phyloP scores from a whole-genome alignment of 192 early-diverging fungal genomes.

The Coemansia sp. region DNA sequence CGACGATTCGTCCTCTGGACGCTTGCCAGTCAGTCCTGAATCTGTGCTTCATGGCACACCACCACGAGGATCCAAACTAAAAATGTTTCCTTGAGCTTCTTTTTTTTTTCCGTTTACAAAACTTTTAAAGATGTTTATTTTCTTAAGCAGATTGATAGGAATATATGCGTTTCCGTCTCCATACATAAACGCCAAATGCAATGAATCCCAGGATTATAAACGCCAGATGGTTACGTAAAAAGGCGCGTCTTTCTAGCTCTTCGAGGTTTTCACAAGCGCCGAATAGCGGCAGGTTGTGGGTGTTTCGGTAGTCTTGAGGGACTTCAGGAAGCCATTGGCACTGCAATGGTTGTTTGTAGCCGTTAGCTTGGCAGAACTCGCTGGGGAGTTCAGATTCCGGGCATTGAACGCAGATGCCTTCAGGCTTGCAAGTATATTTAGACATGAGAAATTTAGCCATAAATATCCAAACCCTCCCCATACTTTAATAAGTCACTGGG shows the following conservation, averaged over 20 bases:
- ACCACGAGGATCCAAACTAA: constrained; percentile 34
- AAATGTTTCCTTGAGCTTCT: constrained; percentile 14
- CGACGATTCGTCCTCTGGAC: constrained; percentile 12
- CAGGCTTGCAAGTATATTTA: constrained; percentile 24
- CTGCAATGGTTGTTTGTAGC: constrained; percentile 37
- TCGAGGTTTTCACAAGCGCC: constrained; percentile 12
- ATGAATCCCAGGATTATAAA: constrained; percentile 26
- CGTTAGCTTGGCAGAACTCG: constrained; percentile 16
- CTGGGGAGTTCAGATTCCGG: background rate
- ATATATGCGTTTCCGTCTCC: constrained; percentile 23
- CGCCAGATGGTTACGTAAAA: constrained; percentile 30
- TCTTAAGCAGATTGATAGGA: background rate
- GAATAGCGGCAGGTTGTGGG: constrained; percentile 24
- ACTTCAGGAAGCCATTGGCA: constrained; percentile 34
- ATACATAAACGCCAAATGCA: constrained; percentile 37
- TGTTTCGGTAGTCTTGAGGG: constrained; percentile 29
- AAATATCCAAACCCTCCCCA: too few relatives aligned
- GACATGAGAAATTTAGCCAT: too few relatives aligned
- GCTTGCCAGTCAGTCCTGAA: constrained; percentile 10
- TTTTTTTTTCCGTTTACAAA: constrained; percentile 3
- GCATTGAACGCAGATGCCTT: constrained; percentile 14
- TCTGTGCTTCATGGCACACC: constrained; percentile 42
- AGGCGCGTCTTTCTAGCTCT: constrained; percentile 11
- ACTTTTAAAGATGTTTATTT: constrained; percentile 1
- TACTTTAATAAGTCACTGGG: too few relatives aligned